Percentiles rank a stretch among this genome's conserved stretches.
phyloP scores from a whole-genome alignment of 2,329 filamentous ascomycete genomes.

The Grosmannia clavigera region DNA sequence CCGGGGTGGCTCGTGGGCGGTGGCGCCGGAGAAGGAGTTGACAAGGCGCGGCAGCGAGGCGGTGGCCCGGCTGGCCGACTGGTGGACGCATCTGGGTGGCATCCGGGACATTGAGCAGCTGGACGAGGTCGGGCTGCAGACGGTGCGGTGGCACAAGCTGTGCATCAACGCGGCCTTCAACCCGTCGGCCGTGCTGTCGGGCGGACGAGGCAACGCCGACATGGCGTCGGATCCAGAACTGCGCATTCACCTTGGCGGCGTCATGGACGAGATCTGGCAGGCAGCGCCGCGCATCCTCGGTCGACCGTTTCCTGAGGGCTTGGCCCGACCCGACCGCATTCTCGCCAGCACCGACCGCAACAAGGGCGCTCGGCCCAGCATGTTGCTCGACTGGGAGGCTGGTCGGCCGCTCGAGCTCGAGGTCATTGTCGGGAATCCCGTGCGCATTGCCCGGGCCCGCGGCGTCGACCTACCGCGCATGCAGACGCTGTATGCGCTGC shows the following conservation, averaged over 20 bases:
- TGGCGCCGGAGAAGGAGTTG: not conserved
- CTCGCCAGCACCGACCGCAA: constrained; percentile 51
- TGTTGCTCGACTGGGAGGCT: constrained; percentile 59
- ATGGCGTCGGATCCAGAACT: constrained; percentile 53
- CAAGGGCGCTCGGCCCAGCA: constrained; percentile 50
- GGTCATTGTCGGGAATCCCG: constrained; percentile 60
- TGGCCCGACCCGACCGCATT: constrained; percentile 52
- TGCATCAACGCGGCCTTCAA: constrained; percentile 69
- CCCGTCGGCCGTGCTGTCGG: constrained; percentile 55
- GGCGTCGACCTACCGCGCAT: constrained; percentile 54
- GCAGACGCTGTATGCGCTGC: constrained; percentile 54
- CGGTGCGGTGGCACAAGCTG: constrained; percentile 64
- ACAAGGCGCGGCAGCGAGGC: constrained; percentile 22
- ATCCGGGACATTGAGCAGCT: constrained; percentile 50
- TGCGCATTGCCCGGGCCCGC: constrained; percentile 48
- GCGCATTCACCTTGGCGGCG: constrained; percentile 44
- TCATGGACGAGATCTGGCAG: constrained; percentile 58
- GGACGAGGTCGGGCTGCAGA: constrained; percentile 53
- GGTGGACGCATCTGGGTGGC: constrained; percentile 42
- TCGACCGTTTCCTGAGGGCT: constrained; percentile 41
- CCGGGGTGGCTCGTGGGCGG: not conserved
- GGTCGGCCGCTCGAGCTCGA: constrained; percentile 57
- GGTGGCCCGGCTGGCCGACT: constrained; percentile 37
- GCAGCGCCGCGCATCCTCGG: constrained; percentile 53
- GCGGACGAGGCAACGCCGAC: constrained; percentile 50